Evolutionary conservation across 805 yeast genomes (phyloP).

Genomic region (Saturnispora kantuleensis): DNA sequence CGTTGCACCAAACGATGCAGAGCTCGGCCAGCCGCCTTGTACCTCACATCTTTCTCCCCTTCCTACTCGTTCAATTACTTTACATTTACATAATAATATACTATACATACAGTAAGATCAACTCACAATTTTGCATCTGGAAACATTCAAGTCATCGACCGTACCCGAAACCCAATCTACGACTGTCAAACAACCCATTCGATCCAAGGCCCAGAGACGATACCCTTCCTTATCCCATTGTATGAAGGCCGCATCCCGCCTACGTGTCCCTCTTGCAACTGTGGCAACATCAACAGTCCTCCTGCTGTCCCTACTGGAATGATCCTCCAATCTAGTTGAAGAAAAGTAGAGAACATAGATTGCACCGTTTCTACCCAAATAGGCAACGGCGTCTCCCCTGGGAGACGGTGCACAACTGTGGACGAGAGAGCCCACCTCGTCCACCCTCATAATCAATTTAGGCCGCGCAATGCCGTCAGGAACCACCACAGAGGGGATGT

Average conservation of each 20-base stretch:
- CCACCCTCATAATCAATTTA: constrained; percentile 48
- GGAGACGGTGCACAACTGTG: constrained; percentile 73
- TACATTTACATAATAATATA: no score
- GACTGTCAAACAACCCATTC: constrained; percentile 69
- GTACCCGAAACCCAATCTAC: constrained; percentile 85
- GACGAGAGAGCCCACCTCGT: constrained; percentile 73
- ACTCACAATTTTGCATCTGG: constrained; percentile 51
- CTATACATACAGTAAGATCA: background rate
- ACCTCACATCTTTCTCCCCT: no score
- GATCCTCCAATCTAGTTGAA: constrained; percentile 46
- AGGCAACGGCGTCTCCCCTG: constrained; percentile 76
- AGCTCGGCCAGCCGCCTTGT: no score
- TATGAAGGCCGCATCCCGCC: constrained; percentile 69
- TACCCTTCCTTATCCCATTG: constrained; percentile 76
- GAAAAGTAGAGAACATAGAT: constrained; percentile 48
- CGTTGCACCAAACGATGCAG: no score
- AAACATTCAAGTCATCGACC: constrained; percentile 58
- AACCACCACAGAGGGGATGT: constrained; percentile 36
- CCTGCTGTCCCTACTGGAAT: constrained; percentile 46
- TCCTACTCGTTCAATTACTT: no score
- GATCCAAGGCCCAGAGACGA: constrained; percentile 61
- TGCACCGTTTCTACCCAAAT: constrained; percentile 68
- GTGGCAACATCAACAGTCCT: constrained; percentile 64
- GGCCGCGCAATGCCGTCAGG: constrained; percentile 46
- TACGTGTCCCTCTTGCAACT: constrained; percentile 64